Percentiles rank a stretch among this genome's conserved stretches.
Evolutionary conservation across 2,329 filamentous ascomycete genomes (phyloP).

Genomic region (Ophiostoma tasmaniense): DNA sequence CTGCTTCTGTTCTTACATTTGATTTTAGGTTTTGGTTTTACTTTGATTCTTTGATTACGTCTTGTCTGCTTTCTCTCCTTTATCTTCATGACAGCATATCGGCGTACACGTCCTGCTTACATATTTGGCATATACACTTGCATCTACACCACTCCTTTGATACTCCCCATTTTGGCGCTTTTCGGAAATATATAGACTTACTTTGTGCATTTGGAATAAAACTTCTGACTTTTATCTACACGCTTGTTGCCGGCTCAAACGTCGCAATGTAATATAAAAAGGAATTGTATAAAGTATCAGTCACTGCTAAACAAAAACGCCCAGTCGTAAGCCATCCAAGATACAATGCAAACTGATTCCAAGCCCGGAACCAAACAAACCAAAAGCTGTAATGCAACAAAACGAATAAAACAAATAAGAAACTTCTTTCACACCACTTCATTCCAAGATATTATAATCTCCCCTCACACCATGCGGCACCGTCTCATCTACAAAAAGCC

Average conservation of each 20-base stretch:
- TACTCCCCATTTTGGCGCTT: not conserved
- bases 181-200: not conserved
- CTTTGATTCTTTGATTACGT: not conserved
- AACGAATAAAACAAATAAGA: not conserved
- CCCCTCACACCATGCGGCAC: not conserved
- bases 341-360: constrained; percentile 2
- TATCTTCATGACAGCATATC: not conserved
- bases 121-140: not conserved
- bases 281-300: not conserved
- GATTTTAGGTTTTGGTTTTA: not conserved
- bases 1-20: not conserved
- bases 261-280: not conserved
- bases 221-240: not conserved
- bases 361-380: not conserved
- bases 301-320: constrained; percentile 12
- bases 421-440: not conserved
- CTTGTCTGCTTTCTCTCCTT: not conserved
- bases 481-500: constrained; percentile 53
- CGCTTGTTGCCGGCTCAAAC: not conserved
- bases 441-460: not conserved
- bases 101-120: not conserved
- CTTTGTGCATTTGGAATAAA: not conserved
- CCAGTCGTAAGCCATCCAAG: constrained; percentile 7
- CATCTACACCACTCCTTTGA: not conserved
- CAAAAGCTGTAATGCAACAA: not conserved